These are phyloP conservation scores for Gastrodia elata DNA, from an alignment of 106 monocot genomes.

Conservation along the genomic window DNA sequence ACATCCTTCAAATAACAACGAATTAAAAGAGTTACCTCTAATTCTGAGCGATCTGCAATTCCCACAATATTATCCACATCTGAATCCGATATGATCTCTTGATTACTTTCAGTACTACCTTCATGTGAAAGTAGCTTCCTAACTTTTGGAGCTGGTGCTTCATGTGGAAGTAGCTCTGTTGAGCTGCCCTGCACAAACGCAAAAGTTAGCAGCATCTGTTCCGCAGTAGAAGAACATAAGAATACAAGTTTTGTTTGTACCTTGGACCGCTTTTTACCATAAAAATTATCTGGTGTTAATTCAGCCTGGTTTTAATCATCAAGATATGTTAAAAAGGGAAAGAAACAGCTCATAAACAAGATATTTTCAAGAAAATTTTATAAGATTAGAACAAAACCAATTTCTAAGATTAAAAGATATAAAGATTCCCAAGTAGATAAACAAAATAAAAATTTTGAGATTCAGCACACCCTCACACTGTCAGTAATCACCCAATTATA, in stretches of 20 bases:
- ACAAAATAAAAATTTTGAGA: no score
- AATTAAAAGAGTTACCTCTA: constrained; percentile 39
- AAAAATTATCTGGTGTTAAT: constrained; percentile 76
- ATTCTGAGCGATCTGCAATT: constrained; percentile 33
- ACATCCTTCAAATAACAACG: no score
- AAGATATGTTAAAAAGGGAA: neutral
- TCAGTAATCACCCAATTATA: neutral
- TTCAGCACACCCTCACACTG: neutral
- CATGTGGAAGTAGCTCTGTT: constrained; percentile 15
- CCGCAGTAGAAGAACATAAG: neutral
- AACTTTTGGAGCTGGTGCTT: constrained; percentile 30
- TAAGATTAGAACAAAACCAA: neutral
- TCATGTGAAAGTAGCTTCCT: constrained; percentile 37
- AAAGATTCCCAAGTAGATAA: no score
- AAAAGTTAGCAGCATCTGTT: constrained; percentile 6
- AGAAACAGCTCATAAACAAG: neutral
- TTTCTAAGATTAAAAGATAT: no score
- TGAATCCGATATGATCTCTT: constrained; percentile 33
- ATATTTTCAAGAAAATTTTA: neutral
- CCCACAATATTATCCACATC: constrained; percentile 81
- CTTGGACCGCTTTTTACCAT: constrained; percentile 55
- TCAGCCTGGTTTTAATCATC: constrained; percentile 46
- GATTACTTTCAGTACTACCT: constrained; percentile 29
- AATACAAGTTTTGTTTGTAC: constrained; percentile 20
- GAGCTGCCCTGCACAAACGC: constrained; percentile 40